Evolutionary conservation across 352 stramenopile species (phyloP).

Genomic region (Globisporangium takayamanum): DNA sequence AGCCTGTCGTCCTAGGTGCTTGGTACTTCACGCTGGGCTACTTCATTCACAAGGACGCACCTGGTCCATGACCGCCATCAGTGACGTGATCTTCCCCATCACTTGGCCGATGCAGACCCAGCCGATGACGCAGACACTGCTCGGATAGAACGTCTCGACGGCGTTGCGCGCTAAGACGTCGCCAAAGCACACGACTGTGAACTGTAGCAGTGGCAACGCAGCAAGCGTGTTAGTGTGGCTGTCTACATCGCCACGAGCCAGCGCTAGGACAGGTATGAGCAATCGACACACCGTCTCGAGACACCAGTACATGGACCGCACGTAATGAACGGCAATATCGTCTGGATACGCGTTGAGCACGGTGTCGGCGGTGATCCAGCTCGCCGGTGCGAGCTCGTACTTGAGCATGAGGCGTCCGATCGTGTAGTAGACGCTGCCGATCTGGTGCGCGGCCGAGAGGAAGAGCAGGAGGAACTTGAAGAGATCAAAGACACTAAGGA

Average conservation of each 20-base stretch:
- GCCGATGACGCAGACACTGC: slow-evolving; percentile 14
- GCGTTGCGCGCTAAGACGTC: slow-evolving; percentile 16
- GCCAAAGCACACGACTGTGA: slow-evolving; percentile 25
- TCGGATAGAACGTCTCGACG: slow-evolving; percentile 17
- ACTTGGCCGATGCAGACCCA: slow-evolving; percentile 25
- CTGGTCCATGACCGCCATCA: slow-evolving; percentile 19
- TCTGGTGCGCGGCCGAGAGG: slow-evolving; percentile 14
- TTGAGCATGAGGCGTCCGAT: slow-evolving; percentile 16
- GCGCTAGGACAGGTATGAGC: neutral
- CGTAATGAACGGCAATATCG: slow-evolving; percentile 14
- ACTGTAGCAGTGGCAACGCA: slow-evolving; percentile 5
- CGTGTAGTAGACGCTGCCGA: slow-evolving; percentile 20
- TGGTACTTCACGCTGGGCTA: neutral
- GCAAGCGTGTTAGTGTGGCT: neutral
- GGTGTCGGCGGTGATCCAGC: slow-evolving; percentile 16
- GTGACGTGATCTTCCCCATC: slow-evolving; percentile 20
- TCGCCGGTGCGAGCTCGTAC: slow-evolving; percentile 12
- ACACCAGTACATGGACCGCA: slow-evolving; percentile 22
- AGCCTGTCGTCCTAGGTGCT: neutral
- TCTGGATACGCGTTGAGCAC: slow-evolving; percentile 15
- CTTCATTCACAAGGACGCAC: slow-evolving; percentile 1
- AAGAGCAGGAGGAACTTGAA: slow-evolving; percentile 27
- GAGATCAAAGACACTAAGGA: slow-evolving; percentile 16
- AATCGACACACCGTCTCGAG: slow-evolving; percentile 14
- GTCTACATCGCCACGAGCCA: neutral